Percentiles rank a stretch among this genome's conserved stretches.
Conservation (phyloP, 768 basidiomycete species). For the Leccinum aurantiacum region DNA sequence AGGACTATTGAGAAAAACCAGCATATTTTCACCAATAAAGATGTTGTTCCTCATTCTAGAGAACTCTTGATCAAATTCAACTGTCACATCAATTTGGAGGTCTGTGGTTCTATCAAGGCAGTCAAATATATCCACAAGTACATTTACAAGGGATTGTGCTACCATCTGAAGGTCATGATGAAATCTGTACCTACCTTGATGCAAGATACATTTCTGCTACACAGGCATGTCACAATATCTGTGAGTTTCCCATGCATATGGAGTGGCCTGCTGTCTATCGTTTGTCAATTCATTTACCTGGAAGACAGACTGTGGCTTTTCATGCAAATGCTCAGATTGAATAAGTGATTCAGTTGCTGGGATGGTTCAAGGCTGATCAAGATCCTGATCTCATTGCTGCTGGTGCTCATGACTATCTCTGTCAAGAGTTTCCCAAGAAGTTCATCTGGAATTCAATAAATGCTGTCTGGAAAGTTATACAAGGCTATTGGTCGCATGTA, state of each 20-base stretch:
- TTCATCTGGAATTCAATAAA: conserved; percentile 28
- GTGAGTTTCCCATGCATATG: too few species aligned
- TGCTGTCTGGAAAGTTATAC: conserved; percentile 30
- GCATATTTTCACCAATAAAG: background rate
- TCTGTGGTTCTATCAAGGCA: too few species aligned
- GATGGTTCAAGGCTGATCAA: background rate
- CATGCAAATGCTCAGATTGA: background rate
- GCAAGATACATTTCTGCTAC: too few species aligned
- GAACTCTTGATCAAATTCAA: too few species aligned
- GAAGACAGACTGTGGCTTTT: background rate
- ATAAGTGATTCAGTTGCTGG: background rate
- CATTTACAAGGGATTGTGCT: too few species aligned
- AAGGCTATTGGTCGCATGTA: conserved; percentile 20
- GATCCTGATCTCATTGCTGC: background rate
- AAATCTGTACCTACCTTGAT: too few species aligned
- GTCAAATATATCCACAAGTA: too few species aligned
- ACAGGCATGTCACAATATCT: too few species aligned
- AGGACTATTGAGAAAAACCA: background rate
- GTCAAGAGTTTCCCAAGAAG: conserved; percentile 35
- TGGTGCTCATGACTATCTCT: conserved; percentile 22
- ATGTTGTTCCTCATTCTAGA: too few species aligned
- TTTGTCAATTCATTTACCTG: background rate
- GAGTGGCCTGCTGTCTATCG: too few species aligned
- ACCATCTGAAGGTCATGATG: too few species aligned
- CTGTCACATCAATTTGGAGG: too few species aligned